Conservation (phyloP, 169 alveolate genomes). For the Cryptosporidium muris region DNA sequence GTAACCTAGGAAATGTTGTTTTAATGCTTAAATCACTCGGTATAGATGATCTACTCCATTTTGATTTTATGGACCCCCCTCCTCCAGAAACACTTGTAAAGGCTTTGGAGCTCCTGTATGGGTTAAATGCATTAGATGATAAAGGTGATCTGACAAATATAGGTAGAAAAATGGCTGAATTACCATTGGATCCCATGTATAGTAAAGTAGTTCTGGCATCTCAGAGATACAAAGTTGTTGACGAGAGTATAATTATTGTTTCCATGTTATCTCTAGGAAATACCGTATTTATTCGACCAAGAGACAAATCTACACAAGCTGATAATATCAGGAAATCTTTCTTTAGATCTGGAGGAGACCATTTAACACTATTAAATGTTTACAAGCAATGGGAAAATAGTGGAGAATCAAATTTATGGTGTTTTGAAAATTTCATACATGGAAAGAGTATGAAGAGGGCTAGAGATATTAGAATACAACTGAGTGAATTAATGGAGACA, state of each 20-base stretch:
- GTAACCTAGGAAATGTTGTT: conserved; percentile 93
- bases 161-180: conserved; percentile 99
- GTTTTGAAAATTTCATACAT: conserved; percentile 97
- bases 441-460: conserved; percentile 94
- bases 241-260: conserved; percentile 93
- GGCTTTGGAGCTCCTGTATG: conserved; percentile 96
- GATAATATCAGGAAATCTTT: conserved; percentile 96
- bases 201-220: conserved; percentile 78
- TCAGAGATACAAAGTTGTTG: conserved; percentile 94
- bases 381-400: conserved; percentile 97
- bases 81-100: conserved; percentile 95
- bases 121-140: conserved; percentile 97
- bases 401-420: conserved; percentile 92
- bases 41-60: conserved; percentile 97
- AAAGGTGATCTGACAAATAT: conserved; percentile 95
- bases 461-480: conserved; percentile 96
- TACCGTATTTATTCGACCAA: conserved; percentile 95
- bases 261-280: conserved; percentile 98
- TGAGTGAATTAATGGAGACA: conserved; percentile 83
- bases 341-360: conserved; percentile 96
- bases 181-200: conserved; percentile 98
- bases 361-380: conserved; percentile 93
- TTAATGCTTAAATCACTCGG: conserved; percentile 93
- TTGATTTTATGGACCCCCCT: conserved; percentile 99
- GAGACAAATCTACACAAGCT: conserved; percentile 97